These are phyloP conservation scores for Yamadazyma olivae DNA, from an alignment of 805 yeast species.

Conservation along the genomic window DNA sequence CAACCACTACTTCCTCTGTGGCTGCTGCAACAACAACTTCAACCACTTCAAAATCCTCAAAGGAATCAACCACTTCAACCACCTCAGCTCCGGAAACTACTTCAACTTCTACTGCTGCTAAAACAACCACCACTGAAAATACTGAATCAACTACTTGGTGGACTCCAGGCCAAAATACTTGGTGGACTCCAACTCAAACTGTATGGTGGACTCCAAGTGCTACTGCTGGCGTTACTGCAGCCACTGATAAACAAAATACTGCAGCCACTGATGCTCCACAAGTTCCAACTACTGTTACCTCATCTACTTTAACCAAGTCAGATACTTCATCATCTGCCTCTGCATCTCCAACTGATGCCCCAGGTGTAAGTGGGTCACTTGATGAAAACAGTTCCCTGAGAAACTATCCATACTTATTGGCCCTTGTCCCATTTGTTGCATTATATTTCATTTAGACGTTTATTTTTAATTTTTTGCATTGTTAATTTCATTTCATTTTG, in stretches of 20 bases:
- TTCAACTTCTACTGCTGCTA: background rate
- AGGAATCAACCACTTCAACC: no score
- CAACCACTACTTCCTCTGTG: background rate
- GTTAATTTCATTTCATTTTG: background rate
- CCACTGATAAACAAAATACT: background rate
- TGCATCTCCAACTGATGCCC: background rate
- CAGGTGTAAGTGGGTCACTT: constrained; percentile 1
- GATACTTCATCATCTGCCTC: background rate
- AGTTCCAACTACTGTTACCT: constrained; percentile 2
- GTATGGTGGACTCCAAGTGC: constrained; percentile 4
- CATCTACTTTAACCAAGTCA: background rate
- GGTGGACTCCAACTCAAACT: constrained; percentile 5
- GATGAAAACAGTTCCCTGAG: constrained; percentile 1
- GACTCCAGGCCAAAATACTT: no score
- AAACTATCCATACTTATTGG: constrained; percentile 1
- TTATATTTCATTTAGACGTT: background rate
- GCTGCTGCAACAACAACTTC: constrained; percentile 1
- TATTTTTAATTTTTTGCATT: background rate
- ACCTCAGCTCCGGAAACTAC: background rate
- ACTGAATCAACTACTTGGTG: constrained; percentile 5
- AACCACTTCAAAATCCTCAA: no score
- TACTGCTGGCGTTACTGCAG: background rate
- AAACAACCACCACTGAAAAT: constrained; percentile 1
- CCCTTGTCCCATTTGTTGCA: constrained; percentile 1
- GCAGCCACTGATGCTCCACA: constrained; percentile 2